Base-by-base conservation (phyloP, 2,329 filamentous ascomycete species). In the Thelonectria discophora region DNA sequence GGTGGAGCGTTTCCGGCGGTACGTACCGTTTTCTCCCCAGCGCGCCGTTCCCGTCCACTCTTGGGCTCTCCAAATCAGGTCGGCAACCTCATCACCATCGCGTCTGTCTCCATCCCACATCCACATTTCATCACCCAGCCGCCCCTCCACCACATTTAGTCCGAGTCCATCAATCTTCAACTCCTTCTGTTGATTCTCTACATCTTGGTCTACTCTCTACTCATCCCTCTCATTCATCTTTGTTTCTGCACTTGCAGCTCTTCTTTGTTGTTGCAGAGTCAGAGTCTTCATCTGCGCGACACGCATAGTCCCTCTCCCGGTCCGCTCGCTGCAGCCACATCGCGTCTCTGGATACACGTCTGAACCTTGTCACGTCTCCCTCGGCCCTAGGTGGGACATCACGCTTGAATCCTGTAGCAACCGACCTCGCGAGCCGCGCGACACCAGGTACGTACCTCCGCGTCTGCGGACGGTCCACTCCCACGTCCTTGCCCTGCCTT, bases 391-490 rank as follows among this genome's bases (percentile, higher is more conserved):
- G 71, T 73, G 72, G 71, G 68, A 73, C 70, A 68, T 68, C 60
- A 68, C 70, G 65, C 68, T 65, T 59, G 52, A 65, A 63, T 59
- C 65, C 68, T 73, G 71, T 66, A 72, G 73, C 74, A 74, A 75
- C 72, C 66, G 62, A 64, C 65, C 65, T 71, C 72, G 70, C 67
- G 71, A 72, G 69, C 69, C 72, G 72, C 67, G 67, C 66, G 65
- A 65, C 59, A 63, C 60, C 63, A 69, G 70, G 74, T 74, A 75
- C 71, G 73, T 74, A 73, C 64, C 71, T 61, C 72, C 68, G 68
- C 71, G 73, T 67, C 67, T 70, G 34, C 7, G 34, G 27, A 12
- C 3, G 69, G 61, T 69, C 67, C 66, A 68, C 69, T 10, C 68
- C 66, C 69, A 65, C 63, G 64, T 73, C 70, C 69, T 66, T 74